Conservation (phyloP, 108 stramenopile genomes). For the Asterionellopsis glacialis region DNA sequence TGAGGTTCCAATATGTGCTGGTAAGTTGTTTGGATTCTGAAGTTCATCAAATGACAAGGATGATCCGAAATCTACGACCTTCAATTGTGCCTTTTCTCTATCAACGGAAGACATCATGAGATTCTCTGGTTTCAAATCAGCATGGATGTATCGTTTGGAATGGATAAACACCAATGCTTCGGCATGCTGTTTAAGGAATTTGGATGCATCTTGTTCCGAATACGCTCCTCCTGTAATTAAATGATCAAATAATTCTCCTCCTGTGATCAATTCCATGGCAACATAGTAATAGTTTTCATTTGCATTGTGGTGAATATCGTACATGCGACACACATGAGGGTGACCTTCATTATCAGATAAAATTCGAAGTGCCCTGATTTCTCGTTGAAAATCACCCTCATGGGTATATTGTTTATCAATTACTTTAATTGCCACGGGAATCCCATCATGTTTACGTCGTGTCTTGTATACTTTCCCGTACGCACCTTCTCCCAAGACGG, state of each 20-base stretch:
- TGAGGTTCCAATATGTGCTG: constrained; percentile 19
- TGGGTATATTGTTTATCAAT: constrained; percentile 66
- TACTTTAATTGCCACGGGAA: constrained; percentile 60
- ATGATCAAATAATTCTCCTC: constrained; percentile 88
- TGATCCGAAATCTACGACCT: constrained; percentile 86
- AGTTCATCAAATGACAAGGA: constrained; percentile 42
- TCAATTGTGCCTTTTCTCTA: constrained; percentile 50
- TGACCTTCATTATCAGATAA: constrained; percentile 62
- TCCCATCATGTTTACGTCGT: constrained; percentile 30
- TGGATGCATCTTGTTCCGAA: constrained; percentile 72
- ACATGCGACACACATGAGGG: constrained; percentile 71
- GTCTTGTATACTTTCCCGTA: constrained; percentile 67
- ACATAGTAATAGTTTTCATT: constrained; percentile 67
- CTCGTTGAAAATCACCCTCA: constrained; percentile 47
- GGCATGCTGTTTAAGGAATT: constrained; percentile 69
- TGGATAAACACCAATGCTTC: constrained; percentile 68
- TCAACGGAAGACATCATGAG: constrained; percentile 63
- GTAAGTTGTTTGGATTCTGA: background rate
- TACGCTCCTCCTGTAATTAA: constrained; percentile 80
- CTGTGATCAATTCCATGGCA: constrained; percentile 72
- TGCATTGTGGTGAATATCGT: constrained; percentile 62
- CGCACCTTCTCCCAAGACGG: constrained; percentile 36
- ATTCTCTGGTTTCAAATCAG: constrained; percentile 86
- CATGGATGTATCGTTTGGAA: constrained; percentile 73
- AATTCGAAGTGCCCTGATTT: constrained; percentile 62